These are phyloP conservation scores for Ploettnerulaceae sp. DNA, from an alignment of 2,329 filamentous ascomycete genomes.

Conservation along the genomic window DNA sequence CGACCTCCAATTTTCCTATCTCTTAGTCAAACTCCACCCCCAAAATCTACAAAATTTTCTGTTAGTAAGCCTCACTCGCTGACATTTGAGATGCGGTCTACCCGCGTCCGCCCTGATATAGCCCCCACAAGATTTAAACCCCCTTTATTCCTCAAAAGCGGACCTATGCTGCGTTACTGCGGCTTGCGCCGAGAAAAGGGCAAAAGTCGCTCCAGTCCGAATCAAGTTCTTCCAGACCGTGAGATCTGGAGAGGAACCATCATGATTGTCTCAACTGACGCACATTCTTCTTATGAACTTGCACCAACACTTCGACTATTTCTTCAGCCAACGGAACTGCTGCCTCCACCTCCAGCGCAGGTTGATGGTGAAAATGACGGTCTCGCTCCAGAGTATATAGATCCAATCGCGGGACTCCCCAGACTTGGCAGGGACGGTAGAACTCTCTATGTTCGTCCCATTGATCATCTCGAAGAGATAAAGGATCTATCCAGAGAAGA, in stretches of 20 bases:
- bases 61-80: conserved; percentile 29
- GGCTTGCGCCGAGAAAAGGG: conserved; percentile 65
- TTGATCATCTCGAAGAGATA: conserved; percentile 77
- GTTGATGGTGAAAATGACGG: conserved; percentile 56
- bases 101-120: conserved; percentile 34
- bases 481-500: conserved; percentile 76
- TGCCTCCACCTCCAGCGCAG: conserved; percentile 71
- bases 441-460: conserved; percentile 80
- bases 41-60: neutral
- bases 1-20: neutral
- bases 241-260: conserved; percentile 91
- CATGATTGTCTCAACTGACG: conserved; percentile 91
- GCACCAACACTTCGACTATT: conserved; percentile 81
- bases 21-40: neutral
- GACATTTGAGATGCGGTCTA: conserved; percentile 34
- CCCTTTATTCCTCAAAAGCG: conserved; percentile 79
- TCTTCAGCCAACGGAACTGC: conserved; percentile 75
- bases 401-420: conserved; percentile 81
- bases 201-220: conserved; percentile 36
- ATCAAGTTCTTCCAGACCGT: conserved; percentile 44
- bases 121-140: conserved; percentile 72
- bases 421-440: conserved; percentile 82
- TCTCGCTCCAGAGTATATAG: conserved; percentile 76
- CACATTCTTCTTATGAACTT: conserved; percentile 75
- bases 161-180: conserved; percentile 83